phyloP scores from a whole-genome alignment of 2,329 filamentous ascomycete species.

The Fusarium liriodendri region DNA sequence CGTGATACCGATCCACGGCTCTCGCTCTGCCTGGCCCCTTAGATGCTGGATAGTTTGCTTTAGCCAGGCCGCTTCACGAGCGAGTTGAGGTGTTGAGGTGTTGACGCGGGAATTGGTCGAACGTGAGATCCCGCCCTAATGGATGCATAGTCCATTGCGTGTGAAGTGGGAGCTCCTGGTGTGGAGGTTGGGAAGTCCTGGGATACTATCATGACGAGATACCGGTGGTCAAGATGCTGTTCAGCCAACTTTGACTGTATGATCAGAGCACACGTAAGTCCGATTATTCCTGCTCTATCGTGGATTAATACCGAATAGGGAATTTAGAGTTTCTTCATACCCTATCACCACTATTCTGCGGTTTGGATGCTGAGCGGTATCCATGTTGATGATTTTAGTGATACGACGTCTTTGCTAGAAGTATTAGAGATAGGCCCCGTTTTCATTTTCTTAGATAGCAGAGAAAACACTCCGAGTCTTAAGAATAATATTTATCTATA shows the following conservation, averaged over 20 bases:
- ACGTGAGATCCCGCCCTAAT: neutral
- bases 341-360: neutral
- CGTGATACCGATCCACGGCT: neutral
- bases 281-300: neutral
- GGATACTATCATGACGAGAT: neutral
- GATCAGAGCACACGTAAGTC: neutral
- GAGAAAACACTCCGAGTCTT: neutral
- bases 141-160: neutral
- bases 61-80: neutral
- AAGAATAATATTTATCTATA: neutral
- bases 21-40: neutral
- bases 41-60: neutral
- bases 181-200: neutral
- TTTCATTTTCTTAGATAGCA: neutral
- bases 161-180: neutral
- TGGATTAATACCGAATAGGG: neutral
- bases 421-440: neutral
- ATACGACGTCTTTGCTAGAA: neutral
- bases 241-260: neutral
- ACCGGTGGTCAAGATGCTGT: neutral
- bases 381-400: neutral
- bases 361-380: neutral
- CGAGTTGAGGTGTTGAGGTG: neutral
- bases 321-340: neutral
- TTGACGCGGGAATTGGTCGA: neutral